Base-by-base conservation (phyloP, 2,329 filamentous ascomycete species). In the Neonectria coccinea region DNA sequence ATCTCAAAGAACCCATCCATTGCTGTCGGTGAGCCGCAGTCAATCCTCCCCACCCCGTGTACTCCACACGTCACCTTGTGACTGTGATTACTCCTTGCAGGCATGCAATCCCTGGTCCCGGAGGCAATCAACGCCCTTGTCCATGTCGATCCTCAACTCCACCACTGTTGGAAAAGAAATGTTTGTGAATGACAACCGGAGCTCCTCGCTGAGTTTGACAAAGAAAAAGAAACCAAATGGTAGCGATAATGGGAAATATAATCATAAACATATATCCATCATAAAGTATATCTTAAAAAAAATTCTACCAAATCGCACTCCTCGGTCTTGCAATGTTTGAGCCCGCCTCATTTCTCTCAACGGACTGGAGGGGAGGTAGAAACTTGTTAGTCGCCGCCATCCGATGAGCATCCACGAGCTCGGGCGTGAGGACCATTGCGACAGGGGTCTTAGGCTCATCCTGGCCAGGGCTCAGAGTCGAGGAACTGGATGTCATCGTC, bases 401-500 rank as follows among this genome's bases (percentile, higher is more conserved):
- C 44, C 41, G 52, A 29, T 16, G 44, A 33, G 53, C 11, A 33
- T 56, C 33, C 7, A 59, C 54, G 42, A 59, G 9, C 41, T 71
- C 64, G 6, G 58, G 36, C 10, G 66, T 22, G 18, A 71, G 51
- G 10, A 66, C 52, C 70, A 72, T 71, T 25, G 70, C 69, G n/a
- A 64, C 63, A 16, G 70, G 70, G 18, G 70, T 72, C 56, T 67
- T 72, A 11, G 66, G 67, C 29, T 65, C 70, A 7, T 65, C 69
- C 9, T 60, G 42, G 9, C 33, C 50, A 14, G 47, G 18, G 31
- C 44, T 59, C 27, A 62, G 41, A 18, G 57, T 45, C 25, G 56
- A 48, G 14, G 22, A 12, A 5, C 51, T 58, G 4, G 62, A 52
- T 18, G 59, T 39, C 36, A 42, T 44, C 12, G 45, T 45, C n/a